These are phyloP conservation scores for Gastrodia elata DNA, from an alignment of 106 monocot genomes.

Conservation along the genomic window DNA sequence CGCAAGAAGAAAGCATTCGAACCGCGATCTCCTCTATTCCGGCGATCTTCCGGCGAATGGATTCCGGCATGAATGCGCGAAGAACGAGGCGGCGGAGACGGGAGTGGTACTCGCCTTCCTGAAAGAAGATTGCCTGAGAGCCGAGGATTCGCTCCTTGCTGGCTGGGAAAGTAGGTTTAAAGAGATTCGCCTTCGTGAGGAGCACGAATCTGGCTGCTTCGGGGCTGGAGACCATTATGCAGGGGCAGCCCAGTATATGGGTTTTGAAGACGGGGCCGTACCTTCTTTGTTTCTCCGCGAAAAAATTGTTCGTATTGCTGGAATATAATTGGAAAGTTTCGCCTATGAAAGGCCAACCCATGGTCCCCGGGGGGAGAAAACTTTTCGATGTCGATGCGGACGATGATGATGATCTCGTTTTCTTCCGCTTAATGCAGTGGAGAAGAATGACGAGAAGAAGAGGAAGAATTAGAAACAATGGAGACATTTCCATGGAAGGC, in stretches of 20 bases:
- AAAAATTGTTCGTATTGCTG: conserved; percentile 45
- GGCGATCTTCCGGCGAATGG: conserved; percentile 34
- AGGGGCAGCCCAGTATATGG: conserved; percentile 76
- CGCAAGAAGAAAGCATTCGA: conserved; percentile 48
- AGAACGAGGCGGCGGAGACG: conserved; percentile 58
- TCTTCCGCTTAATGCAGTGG: not conserved
- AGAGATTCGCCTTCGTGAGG: conserved; percentile 58
- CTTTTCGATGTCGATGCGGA: too few relatives aligned
- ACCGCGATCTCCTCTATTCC: conserved; percentile 47
- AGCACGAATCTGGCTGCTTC: conserved; percentile 85
- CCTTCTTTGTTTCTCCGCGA: conserved; percentile 31
- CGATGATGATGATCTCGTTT: not conserved
- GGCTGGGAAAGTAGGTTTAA: conserved; percentile 89
- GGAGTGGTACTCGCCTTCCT: conserved; percentile 70
- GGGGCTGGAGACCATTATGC: conserved; percentile 24
- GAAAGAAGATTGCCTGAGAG: conserved; percentile 88
- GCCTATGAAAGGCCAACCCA: conserved; percentile 75
- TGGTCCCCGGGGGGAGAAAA: conserved; percentile 58
- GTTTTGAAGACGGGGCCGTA: conserved; percentile 83
- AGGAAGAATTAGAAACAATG: not conserved
- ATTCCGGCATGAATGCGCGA: conserved; percentile 72
- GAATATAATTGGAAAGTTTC: conserved; percentile 68
- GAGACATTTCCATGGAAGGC: not conserved
- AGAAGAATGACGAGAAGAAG: not conserved
- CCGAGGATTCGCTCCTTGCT: conserved; percentile 95